Evolutionary conservation across 257 asterid genomes (phyloP), one percentile per base, ranked within the genome.

Genomic region (Solanum bulbocastanum): DNA sequence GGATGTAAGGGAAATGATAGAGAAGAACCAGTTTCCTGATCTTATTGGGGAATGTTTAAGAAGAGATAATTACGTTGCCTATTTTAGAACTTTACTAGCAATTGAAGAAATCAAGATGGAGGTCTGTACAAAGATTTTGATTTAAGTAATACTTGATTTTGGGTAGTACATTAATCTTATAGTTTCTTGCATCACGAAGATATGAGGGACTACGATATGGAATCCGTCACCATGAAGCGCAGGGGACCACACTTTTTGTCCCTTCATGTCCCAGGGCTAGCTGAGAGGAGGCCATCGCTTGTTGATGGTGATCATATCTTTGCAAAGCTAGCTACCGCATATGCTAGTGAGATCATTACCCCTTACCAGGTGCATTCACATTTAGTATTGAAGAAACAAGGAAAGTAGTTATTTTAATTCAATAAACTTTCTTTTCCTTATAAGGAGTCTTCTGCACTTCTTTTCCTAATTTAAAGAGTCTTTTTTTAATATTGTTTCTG

Each of bases 61-160:
- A 2, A 85, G 23, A 74, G 81, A 12, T 15, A 95, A 96, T 87
- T 96, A 96, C 39, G 87, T 68, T 81, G 11, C 86, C 2, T 95
- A 91, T 91, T 96, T 95, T 91, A 93, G 88, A 85, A 90, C 92
- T 46, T 93, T 97, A 89, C 86, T 94, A 9, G 92, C 91, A 49
- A 93, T 96, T 94, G 99, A 97, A 91, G 99, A 97, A 90, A 94
- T 97, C 36, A 96, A 97, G 90, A 88, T 96, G 92, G 98, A 96
- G 99, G 99, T 96, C 11, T 46, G 89, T 84, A 82, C 36, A 10
- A 14, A 42, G 56, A 81, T 72, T 72, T 86, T 86, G 36, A 36
- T 62, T 85, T 86, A 44, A 90, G 60, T 37, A 79, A 25, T 60
- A 11, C 33, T n/a, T 58, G 65, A 20, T 83, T 85, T 71, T 85